Evolutionary conservation across 495 filamentous ascomycete species (phyloP), one percentile per base, ranked within the genome.

Genomic region (Glarea lozoyensis): DNA sequence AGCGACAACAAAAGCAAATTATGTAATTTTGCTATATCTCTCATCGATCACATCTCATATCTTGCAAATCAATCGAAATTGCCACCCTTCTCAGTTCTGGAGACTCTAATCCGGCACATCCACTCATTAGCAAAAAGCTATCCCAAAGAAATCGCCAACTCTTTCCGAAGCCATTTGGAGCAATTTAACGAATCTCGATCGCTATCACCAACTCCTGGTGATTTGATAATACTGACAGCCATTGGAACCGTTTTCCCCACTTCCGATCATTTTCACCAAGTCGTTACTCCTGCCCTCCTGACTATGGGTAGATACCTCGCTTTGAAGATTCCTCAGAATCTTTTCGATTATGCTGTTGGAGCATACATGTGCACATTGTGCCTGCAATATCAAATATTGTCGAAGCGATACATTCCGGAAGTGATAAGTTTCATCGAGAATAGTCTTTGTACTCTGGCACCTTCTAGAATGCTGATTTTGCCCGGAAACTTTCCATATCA

Each of bases 221-320:
- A 97, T 56, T 68, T 97, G 17, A 60, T 88, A 9, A 59, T 94
- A 19, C 63, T 99, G 29, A 89, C 86, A 1, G 87, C 87, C 0
- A 75, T 96, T 50, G 77, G 77, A 21, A 77, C 79, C 6, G 84
- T 90, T 45, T 99, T 93, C 59, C 88, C 93, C 4, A 94, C 93
- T 0, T 94, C 86, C 0, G 92, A 99, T 63, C 87, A 94, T 60
- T 97, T 96, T 61, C 92, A 97, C 51, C 82, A 88, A 42, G 83
- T 97, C 12, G 79, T 84, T 36, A 97, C 92, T 3, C 92, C 92
- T 0, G 84, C 90, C 1, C 82, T 85, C 56, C 73, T 96, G 5
- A 75, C 72, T 38, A 83, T 97, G 59, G 73, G 76, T 21, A 74
- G 84, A 35, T 96, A 84, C 56, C 69, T 98, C n/a, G 85, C 80